Evolutionary conservation across 148 eudicot genomes (phyloP).

Genomic region (Dianthus caryophyllus): DNA sequence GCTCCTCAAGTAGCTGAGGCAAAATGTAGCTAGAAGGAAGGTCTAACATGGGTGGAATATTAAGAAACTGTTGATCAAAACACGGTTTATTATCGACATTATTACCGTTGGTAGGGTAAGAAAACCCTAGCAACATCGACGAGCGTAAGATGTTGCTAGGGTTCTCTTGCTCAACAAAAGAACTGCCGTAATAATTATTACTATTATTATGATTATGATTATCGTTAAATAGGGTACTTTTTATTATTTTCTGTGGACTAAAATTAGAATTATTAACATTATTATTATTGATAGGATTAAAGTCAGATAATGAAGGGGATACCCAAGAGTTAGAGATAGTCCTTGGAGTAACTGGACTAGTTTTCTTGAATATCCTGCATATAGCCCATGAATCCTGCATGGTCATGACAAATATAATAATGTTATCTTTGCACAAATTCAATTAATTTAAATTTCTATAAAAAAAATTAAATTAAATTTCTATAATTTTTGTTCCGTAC

Average conservation of each 20-base stretch:
- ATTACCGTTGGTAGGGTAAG: slow-evolving; percentile 15
- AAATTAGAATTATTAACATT: not conserved
- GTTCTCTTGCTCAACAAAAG: slow-evolving; percentile 21
- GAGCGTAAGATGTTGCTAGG: slow-evolving; percentile 25
- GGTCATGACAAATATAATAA: slow-evolving; percentile 3
- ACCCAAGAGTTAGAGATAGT: slow-evolving; percentile 73
- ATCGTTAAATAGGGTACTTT: too few relatives aligned
- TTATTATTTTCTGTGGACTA: not conserved
- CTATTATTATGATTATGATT: too few relatives aligned
- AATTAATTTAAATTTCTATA: not conserved
- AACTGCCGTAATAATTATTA: not conserved
- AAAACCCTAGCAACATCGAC: too few relatives aligned
- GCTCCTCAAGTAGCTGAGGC: slow-evolving; percentile 30
- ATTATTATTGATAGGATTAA: slow-evolving; percentile 8
- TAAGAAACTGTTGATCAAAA: slow-evolving; percentile 12
- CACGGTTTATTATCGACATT: slow-evolving; percentile 5
- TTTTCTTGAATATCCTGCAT: slow-evolving; percentile 88
- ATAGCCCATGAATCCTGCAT: slow-evolving; percentile 94
- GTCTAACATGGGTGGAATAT: slow-evolving; percentile 19
- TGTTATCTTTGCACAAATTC: not conserved
- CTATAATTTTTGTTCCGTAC: too few relatives aligned
- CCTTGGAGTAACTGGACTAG: slow-evolving; percentile 56
- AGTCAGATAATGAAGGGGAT: slow-evolving; percentile 36
- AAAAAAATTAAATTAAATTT: too few relatives aligned
- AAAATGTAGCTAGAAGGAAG: slow-evolving; percentile 29